phyloP scores from a whole-genome alignment of 768 basidiomycete genomes.

The Tulasnella sp. region DNA sequence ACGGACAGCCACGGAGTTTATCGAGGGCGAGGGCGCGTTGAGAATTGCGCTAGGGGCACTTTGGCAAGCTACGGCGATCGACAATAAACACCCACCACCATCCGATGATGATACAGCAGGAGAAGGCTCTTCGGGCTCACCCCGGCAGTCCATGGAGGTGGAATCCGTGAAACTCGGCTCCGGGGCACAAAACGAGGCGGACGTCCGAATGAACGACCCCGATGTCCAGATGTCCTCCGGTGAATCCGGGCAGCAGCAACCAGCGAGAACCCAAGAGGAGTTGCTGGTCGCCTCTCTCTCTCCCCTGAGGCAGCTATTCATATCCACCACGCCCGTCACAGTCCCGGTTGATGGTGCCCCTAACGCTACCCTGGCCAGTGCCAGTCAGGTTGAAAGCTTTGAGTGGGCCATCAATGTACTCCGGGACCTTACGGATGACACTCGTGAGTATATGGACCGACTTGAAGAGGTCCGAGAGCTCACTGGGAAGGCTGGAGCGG shows the following conservation, averaged over 20 bases:
- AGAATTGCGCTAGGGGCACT: slow-evolving; percentile 61
- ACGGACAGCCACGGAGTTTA: slow-evolving; percentile 73
- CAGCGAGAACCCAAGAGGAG: slow-evolving; percentile 16
- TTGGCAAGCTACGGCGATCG: slow-evolving; percentile 27
- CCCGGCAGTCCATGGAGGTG: slow-evolving; percentile 10
- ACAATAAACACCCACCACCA: neutral
- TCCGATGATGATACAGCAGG: slow-evolving; percentile 10
- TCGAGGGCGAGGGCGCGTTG: slow-evolving; percentile 75
- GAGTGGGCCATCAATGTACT: slow-evolving; percentile 71
- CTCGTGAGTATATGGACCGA: slow-evolving; percentile 79
- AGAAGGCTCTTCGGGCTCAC: neutral
- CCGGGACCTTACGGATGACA: slow-evolving; percentile 81
- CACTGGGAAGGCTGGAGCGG: slow-evolving; percentile 67
- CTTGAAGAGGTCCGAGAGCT: slow-evolving; percentile 79
- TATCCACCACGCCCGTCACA: slow-evolving; percentile 19
- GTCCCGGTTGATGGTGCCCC: slow-evolving; percentile 15
- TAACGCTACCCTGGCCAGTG: slow-evolving; percentile 39
- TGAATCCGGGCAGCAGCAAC: slow-evolving; percentile 5
- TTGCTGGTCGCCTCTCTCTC: slow-evolving; percentile 22
- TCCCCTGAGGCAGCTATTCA: slow-evolving; percentile 28
- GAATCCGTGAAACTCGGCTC: slow-evolving; percentile 1
- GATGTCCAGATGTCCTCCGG: neutral
- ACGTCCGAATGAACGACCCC: neutral
- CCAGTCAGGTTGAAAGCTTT: slow-evolving; percentile 63
- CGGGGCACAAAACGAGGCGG: slow-evolving; percentile 6